Evolutionary conservation across 225 moss, liverwort and hornwort genomes (phyloP), one percentile per base, ranked within the genome.

Genomic region (Polytrichum commune): DNA sequence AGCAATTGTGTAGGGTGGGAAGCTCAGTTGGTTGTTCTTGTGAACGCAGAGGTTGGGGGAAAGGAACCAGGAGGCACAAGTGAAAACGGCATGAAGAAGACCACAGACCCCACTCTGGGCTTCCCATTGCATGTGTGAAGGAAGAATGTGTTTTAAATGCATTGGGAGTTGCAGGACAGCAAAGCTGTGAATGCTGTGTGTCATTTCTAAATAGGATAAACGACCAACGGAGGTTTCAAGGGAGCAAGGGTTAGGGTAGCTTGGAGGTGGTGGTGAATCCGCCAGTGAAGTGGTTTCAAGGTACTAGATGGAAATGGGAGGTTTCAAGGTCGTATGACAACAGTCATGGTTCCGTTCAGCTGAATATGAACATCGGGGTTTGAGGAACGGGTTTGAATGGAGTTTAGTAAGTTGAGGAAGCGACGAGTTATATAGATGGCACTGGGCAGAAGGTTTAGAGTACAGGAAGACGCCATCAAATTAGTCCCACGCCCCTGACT

Each of bases 321-420:
- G 60, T 24, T 60, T n/a, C 22, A 60, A 60, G 60, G 60, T 9
- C 24, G 60, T 24, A 24, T 60, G 60, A 24, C 22, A 60, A 24
- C 32, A 22, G 22, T 22, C 25, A 53, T 54, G 22, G 53, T 26
- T 18, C 26, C 24, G 1, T 26, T 23, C 8, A 54, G 67, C 53
- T 68, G 25, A 68, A 53, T 13, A 68, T 53, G 53, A 24, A 67
- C 67, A 23, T 67, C 25, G 4, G 8, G 27, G 24, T 13, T 46
- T 67, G 29, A 53, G 53, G 24, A 53, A 24, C 74, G 70, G 81
- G 69, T 72, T 75, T 75, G 69, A 29, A 29, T 24, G 65, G 69
- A 54, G 67, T 18, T 25, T n/a, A 55, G n/a, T 68, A 10, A 27
- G 25, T 68, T 53, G 68, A 55, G 10, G 18, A 25, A n/a, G 54